A percentile compares a stretch with the other conserved stretches of the same genome.
These are phyloP conservation scores for Aphelidium insulamus DNA, from an alignment of 371 early-diverging fungal genomes.

Conservation along the genomic window DNA sequence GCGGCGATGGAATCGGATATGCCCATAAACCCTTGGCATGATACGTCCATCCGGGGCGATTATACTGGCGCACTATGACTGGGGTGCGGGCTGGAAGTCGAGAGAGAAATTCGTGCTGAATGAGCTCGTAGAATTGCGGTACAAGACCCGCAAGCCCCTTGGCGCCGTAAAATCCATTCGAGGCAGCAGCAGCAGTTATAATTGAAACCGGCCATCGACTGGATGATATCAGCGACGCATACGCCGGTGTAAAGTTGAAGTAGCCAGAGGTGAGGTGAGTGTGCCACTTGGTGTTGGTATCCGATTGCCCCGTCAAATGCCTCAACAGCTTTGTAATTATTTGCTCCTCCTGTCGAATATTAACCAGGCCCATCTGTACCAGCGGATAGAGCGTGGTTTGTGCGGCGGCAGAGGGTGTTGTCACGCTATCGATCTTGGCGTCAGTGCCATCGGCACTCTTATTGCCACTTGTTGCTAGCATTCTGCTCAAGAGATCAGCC, in stretches of 20 bases:
- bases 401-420: too few species aligned
- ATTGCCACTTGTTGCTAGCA: constrained; percentile 3
- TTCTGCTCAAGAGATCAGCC: neutral
- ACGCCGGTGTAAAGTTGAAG: constrained; percentile 60
- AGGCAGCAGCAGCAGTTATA: constrained; percentile 33
- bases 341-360: constrained; percentile 51
- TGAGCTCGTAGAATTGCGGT: constrained; percentile 70
- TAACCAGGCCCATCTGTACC: constrained; percentile 66
- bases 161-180: constrained; percentile 80
- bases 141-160: constrained; percentile 63
- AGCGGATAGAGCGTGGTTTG: too few species aligned
- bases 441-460: too few species aligned
- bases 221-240: constrained; percentile 32
- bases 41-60: constrained; percentile 62
- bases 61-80: constrained; percentile 43
- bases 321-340: constrained; percentile 31
- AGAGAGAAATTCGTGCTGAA: constrained; percentile 34
- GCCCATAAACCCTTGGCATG: constrained; percentile 50
- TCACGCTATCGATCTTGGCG: too few species aligned
- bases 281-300: constrained; percentile 13
- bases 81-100: constrained; percentile 9
- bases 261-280: constrained; percentile 71
- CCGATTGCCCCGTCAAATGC: constrained; percentile 13
- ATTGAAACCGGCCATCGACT: constrained; percentile 29
- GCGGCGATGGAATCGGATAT: too few species aligned